Evolutionary conservation across 1,284 basidiomycete genomes (phyloP).

Genomic region (Cutaneotrichosporon sp.): DNA sequence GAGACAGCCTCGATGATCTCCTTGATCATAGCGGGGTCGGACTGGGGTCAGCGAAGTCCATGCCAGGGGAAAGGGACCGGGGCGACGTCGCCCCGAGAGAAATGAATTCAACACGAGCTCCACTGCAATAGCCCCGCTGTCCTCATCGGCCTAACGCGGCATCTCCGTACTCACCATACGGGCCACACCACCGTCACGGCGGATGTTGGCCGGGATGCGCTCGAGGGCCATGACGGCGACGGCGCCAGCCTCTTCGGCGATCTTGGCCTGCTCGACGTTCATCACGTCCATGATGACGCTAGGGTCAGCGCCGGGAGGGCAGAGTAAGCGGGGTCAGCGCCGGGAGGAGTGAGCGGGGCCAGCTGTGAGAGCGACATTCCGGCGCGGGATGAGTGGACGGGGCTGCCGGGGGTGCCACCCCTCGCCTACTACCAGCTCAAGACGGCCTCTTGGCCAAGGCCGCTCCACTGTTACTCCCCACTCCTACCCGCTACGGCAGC

Average conservation of each 20-base stretch:
- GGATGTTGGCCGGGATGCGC: constrained; percentile 93
- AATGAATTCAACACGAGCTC: background rate
- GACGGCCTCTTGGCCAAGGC: too few species aligned
- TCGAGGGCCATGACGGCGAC: constrained; percentile 98
- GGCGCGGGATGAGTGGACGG: too few species aligned
- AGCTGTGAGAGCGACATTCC: too few species aligned
- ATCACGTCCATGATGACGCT: constrained; percentile 89
- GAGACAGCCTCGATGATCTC: constrained; percentile 86
- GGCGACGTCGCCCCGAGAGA: background rate
- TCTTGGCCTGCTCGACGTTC: constrained; percentile 63
- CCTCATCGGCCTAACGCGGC: too few species aligned
- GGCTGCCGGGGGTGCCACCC: too few species aligned
- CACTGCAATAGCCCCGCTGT: background rate
- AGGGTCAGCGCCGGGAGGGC: constrained; percentile 46
- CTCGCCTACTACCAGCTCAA: too few species aligned
- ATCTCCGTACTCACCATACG: constrained; percentile 66
- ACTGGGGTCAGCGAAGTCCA: constrained; percentile 52
- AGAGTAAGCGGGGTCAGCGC: too few species aligned
- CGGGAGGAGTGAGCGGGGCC: too few species aligned
- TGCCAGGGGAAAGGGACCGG: background rate
- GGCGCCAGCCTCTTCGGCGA: constrained; percentile 96
- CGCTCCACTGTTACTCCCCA: too few species aligned
- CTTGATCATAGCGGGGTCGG: constrained; percentile 95
- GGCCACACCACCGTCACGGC: constrained; percentile 82
- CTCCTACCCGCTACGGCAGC: background rate